Percentiles rank a stretch among this genome's conserved stretches.
phyloP scores from a whole-genome alignment of 352 stramenopile genomes.

The Phytopythium montanum region DNA sequence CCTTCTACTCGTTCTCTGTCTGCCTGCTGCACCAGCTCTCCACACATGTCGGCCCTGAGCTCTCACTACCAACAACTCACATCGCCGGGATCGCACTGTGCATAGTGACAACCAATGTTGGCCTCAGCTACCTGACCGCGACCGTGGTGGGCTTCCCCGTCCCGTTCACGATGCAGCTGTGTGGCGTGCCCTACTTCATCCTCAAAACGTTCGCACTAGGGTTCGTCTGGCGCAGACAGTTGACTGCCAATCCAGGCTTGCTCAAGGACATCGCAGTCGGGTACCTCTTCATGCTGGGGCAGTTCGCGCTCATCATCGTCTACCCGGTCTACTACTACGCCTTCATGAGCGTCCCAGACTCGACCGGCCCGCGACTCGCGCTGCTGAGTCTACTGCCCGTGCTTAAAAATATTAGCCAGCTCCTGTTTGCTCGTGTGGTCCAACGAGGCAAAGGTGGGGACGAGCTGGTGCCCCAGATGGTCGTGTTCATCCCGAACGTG shows the following conservation, averaged over 20 bases:
- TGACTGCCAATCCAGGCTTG: background rate
- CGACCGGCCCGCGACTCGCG: background rate
- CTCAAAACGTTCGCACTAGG: background rate
- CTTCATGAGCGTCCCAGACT: constrained; percentile 6
- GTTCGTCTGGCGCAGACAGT: background rate
- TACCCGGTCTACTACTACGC: constrained; percentile 21
- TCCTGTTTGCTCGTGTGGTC: background rate
- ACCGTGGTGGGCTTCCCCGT: background rate
- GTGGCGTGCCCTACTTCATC: background rate
- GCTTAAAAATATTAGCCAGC: constrained; percentile 2
- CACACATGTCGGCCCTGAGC: background rate
- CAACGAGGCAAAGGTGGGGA: background rate
- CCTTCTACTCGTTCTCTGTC: background rate
- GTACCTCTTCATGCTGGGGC: constrained; percentile 6
- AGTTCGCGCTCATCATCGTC: constrained; percentile 11
- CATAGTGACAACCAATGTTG: background rate
- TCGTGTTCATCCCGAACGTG: constrained; percentile 26
- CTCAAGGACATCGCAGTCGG: background rate
- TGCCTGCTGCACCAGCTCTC: background rate
- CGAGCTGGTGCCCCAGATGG: constrained; percentile 12
- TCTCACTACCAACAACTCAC: background rate
- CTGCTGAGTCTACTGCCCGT: background rate
- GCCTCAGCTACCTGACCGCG: background rate
- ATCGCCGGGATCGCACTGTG: background rate
- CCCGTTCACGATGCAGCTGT: constrained; percentile 1